Conservation (phyloP, 1,284 basidiomycete species). For the Tilletia indica region DNA sequence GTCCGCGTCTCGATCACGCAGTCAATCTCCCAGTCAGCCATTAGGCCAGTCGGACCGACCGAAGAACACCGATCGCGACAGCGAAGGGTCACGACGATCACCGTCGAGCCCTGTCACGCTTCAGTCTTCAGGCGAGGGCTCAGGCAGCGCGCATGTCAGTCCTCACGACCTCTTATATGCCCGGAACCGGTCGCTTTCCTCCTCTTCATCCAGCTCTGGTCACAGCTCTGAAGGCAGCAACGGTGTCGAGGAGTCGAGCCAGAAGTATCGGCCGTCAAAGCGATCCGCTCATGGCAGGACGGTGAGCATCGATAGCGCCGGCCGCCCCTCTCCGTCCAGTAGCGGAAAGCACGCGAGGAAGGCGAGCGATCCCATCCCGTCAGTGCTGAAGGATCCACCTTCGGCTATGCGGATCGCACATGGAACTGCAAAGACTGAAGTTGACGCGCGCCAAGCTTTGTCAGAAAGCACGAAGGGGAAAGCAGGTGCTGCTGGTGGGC, state of each 20-base stretch:
- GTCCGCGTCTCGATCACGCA: neutral
- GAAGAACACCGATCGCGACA: neutral
- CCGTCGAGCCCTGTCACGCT: neutral
- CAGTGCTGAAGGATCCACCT: neutral
- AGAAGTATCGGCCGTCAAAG: neutral
- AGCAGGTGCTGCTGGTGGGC: neutral
- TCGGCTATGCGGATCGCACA: constrained; percentile 6
- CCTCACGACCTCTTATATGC: neutral
- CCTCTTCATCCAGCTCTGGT: constrained; percentile 4
- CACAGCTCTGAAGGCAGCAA: neutral
- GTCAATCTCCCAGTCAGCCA: constrained; percentile 1
- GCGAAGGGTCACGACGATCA: too few relatives aligned
- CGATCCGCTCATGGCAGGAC: neutral
- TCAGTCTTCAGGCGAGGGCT: neutral
- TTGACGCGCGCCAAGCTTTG: neutral
- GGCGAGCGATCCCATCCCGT: neutral
- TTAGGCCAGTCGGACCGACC: too few relatives aligned
- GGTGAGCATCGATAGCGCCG: constrained; percentile 6
- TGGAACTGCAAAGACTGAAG: constrained; percentile 2
- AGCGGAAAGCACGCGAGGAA: neutral
- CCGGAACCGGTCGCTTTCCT: neutral
- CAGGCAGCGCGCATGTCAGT: neutral
- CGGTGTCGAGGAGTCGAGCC: neutral
- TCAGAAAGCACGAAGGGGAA: constrained; percentile 12
- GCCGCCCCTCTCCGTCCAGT: too few relatives aligned